phyloP scores from a whole-genome alignment of 306 rosid species.

The Coriaria nepalensis region DNA sequence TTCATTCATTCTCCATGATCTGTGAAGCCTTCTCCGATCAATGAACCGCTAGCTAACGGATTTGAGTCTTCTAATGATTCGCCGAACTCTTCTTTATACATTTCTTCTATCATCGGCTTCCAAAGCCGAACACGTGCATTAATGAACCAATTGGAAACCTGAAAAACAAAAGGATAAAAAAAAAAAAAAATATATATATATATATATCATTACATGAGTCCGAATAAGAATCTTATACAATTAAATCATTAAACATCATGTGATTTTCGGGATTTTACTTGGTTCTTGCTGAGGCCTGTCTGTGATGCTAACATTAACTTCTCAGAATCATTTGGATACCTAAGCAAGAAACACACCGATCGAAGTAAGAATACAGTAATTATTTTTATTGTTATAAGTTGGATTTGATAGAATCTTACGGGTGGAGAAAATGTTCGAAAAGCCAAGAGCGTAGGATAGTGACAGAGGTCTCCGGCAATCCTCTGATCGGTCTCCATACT shows the following conservation, averaged over 20 bases:
- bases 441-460: conserved; percentile 77
- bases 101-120: conserved; percentile 93
- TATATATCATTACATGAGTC: too few relatives aligned
- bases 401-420: conserved; percentile 30
- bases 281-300: conserved; percentile 73
- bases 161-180: conserved; percentile 12
- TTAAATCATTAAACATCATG: too few relatives aligned
- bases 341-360: conserved; percentile 17
- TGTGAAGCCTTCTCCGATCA: conserved; percentile 31
- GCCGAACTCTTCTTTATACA: conserved; percentile 81
- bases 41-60: conserved; percentile 24
- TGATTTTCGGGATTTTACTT: conserved; percentile 32
- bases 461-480: conserved; percentile 76
- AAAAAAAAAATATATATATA: not conserved
- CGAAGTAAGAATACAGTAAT: not conserved
- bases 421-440: conserved; percentile 83
- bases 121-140: conserved; percentile 78
- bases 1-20: conserved; percentile 31
- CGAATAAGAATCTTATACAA: too few relatives aligned
- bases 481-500: conserved; percentile 79
- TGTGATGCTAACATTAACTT: conserved; percentile 68
- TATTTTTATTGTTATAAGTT: not conserved
- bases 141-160: conserved; percentile 90
- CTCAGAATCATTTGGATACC: conserved; percentile 75
- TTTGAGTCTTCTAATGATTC: conserved; percentile 79